These are phyloP conservation scores for Aspergillus homomorphus DNA, from an alignment of 495 filamentous ascomycete genomes.

Conservation along the genomic window DNA sequence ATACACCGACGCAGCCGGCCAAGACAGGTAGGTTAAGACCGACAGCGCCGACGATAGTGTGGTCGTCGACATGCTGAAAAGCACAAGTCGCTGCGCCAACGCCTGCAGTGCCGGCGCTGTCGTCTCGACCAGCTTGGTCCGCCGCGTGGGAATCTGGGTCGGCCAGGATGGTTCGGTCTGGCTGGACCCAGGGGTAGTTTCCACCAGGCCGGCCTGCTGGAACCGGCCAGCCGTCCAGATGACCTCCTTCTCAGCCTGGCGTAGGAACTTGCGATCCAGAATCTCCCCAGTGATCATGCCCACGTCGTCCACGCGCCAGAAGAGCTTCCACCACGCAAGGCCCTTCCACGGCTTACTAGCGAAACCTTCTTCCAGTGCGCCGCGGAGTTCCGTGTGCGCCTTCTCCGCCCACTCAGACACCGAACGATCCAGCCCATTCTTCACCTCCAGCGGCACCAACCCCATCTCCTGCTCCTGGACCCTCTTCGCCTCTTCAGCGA, in stretches of 20 bases:
- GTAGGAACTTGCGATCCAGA: slow-evolving; percentile 68
- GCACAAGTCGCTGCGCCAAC: slow-evolving; percentile 71
- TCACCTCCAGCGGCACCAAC: slow-evolving; percentile 39
- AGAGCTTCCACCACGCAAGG: slow-evolving; percentile 89
- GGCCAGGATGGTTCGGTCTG: slow-evolving; percentile 30
- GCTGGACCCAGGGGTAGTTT: background rate
- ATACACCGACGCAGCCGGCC: slow-evolving; percentile 56
- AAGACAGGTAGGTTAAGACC: slow-evolving; percentile 64
- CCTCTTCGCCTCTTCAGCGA: slow-evolving; percentile 44
- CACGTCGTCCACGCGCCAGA: slow-evolving; percentile 93
- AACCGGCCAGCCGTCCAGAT: slow-evolving; percentile 82
- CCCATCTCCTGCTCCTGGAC: slow-evolving; percentile 32
- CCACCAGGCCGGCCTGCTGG: slow-evolving; percentile 60
- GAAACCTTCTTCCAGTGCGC: slow-evolving; percentile 73
- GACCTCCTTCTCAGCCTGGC: slow-evolving; percentile 66
- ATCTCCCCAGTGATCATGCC: slow-evolving; percentile 75
- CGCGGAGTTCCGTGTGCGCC: slow-evolving; percentile 78
- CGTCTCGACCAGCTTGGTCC: slow-evolving; percentile 53
- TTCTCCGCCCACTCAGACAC: slow-evolving; percentile 71
- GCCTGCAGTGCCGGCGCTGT: slow-evolving; percentile 76
- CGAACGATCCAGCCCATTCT: slow-evolving; percentile 49
- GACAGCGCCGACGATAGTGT: slow-evolving; percentile 61
- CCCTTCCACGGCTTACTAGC: slow-evolving; percentile 65
- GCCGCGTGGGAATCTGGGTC: slow-evolving; percentile 44
- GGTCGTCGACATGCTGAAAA: slow-evolving; percentile 68